Evolutionary conservation across 2,329 filamentous ascomycete genomes (phyloP).

Genomic region (Acrocalymma vagum): DNA sequence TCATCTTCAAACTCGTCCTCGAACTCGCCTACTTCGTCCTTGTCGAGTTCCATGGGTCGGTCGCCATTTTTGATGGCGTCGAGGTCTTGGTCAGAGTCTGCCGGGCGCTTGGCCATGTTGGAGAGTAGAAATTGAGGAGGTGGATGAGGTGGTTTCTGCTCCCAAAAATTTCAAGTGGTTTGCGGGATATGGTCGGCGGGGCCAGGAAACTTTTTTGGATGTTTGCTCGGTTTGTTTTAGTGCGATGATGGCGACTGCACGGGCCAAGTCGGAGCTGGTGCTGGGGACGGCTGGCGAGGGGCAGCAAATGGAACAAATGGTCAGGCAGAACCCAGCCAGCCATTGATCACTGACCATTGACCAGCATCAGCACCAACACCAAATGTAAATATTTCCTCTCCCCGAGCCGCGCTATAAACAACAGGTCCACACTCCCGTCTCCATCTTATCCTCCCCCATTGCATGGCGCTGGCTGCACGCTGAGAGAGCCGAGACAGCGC

Average conservation of each 20-base stretch:
- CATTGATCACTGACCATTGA: too few relatives aligned
- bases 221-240: conserved; percentile 17
- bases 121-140: too few relatives aligned
- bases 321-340: too few relatives aligned
- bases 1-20: conserved; percentile 96
- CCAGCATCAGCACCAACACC: conserved; percentile 13
- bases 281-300: too few relatives aligned
- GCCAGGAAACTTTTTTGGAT: conserved; percentile 29
- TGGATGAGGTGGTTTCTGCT: conserved; percentile 1
- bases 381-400: conserved; percentile 11
- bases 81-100: conserved; percentile 59
- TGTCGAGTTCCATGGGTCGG: conserved; percentile 61
- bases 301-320: too few relatives aligned
- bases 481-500: conserved; percentile 9
- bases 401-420: conserved; percentile 16
- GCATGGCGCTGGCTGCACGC: conserved; percentile 13
- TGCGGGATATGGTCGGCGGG: conserved; percentile 7
- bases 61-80: conserved; percentile 69
- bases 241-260: conserved; percentile 2
- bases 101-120: conserved; percentile 69
- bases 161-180: conserved; percentile 12
- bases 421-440: not conserved
- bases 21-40: conserved; percentile 73
- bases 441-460: conserved; percentile 13
- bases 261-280: conserved; percentile 1